Conservation (phyloP, 495 filamentous ascomycete genomes). For the Amphirosellinia nigrospora region DNA sequence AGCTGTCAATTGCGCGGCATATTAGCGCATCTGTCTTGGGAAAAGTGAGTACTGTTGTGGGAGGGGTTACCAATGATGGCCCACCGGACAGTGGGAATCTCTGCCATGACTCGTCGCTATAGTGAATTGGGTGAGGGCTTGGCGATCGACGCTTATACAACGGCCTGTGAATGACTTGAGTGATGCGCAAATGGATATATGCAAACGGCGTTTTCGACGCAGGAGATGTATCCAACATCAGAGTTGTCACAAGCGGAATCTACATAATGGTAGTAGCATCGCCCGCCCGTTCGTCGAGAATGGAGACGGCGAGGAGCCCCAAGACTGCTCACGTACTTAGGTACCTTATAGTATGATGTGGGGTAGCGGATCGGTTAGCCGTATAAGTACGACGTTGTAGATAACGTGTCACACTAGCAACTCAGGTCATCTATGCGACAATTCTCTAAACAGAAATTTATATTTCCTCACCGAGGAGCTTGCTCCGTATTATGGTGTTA, state of each 20-base stretch:
- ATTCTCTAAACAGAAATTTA: neutral
- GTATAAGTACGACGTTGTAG: conserved; percentile 1
- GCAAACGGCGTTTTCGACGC: no score
- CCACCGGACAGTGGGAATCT: neutral
- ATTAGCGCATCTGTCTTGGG: neutral
- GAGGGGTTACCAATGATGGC: neutral
- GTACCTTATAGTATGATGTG: no score
- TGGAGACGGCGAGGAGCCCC: neutral
- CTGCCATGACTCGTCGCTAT: neutral
- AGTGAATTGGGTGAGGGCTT: neutral
- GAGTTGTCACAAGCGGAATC: no score
- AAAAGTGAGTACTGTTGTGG: neutral
- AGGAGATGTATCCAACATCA: no score
- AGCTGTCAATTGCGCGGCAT: neutral
- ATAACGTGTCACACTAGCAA: neutral
- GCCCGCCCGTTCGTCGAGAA: neutral
- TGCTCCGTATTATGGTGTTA: conserved; percentile 55
- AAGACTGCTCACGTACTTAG: neutral
- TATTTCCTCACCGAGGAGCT: conserved; percentile 42
- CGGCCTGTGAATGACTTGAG: no score
- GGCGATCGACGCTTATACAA: no score
- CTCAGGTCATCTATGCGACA: neutral
- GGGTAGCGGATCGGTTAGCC: neutral
- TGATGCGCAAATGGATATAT: no score
- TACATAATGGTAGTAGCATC: neutral